These are phyloP conservation scores for Globisporangium irregulare DNA, from an alignment of 352 stramenopile species.

Conservation along the genomic window DNA sequence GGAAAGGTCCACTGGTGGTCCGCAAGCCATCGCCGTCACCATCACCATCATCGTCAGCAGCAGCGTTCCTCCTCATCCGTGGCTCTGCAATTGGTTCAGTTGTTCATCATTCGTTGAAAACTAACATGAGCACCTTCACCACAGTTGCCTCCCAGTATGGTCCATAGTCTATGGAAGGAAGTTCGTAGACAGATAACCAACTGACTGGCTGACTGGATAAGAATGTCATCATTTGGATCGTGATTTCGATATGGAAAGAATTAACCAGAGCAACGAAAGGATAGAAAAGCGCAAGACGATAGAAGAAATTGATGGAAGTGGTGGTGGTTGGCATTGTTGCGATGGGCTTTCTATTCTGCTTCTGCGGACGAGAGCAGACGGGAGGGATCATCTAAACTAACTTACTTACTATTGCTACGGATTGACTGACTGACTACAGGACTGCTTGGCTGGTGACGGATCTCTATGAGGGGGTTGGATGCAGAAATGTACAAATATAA, in stretches of 20 bases:
- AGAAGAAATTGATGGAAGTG: neutral
- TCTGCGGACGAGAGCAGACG: neutral
- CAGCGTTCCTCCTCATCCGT: too few relatives aligned
- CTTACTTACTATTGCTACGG: neutral
- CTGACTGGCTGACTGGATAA: neutral
- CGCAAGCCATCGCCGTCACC: too few relatives aligned
- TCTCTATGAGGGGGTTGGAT: neutral
- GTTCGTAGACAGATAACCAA: neutral
- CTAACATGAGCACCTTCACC: too few relatives aligned
- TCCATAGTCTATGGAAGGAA: neutral
- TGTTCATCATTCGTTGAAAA: too few relatives aligned
- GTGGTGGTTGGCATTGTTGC: neutral
- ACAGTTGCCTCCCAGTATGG: too few relatives aligned
- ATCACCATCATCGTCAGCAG: too few relatives aligned
- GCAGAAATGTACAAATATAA: constrained; percentile 13
- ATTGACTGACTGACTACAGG: neutral
- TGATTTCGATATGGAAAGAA: neutral
- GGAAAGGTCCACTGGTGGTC: too few relatives aligned
- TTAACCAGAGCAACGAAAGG: too few relatives aligned
- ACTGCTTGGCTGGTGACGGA: neutral
- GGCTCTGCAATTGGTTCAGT: too few relatives aligned
- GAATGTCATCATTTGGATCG: neutral
- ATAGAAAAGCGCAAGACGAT: neutral
- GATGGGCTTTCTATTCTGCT: neutral
- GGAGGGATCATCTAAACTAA: neutral